phyloP scores from a whole-genome alignment of 805 yeast species.

The Lipomyces sp. region DNA sequence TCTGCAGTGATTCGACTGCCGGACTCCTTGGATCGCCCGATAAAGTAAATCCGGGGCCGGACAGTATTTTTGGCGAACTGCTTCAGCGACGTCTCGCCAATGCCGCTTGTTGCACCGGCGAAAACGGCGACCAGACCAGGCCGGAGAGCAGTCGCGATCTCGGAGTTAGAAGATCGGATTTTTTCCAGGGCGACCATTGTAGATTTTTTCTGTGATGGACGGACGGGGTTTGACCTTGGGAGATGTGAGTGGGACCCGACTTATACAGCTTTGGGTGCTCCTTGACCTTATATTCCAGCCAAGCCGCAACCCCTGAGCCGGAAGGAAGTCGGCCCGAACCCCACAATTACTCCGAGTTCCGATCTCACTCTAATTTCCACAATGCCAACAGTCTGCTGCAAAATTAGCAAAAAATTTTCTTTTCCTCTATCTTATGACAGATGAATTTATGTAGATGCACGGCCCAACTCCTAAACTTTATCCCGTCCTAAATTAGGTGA shows the following conservation, averaged over 20 bases:
- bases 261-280: neutral
- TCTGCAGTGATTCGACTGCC: neutral
- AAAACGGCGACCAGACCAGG: conserved; percentile 5
- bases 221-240: conserved; percentile 1
- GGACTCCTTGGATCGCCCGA: conserved; percentile 9
- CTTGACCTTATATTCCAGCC: neutral
- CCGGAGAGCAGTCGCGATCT: neutral
- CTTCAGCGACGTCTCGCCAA: conserved; percentile 6
- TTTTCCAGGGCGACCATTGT: neutral
- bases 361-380: neutral
- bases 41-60: conserved; percentile 6
- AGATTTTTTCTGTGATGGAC: neutral
- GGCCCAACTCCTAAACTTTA: too few species aligned
- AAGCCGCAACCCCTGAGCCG: neutral
- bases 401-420: too few species aligned
- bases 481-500: too few species aligned
- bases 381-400: too few species aligned
- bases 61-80: conserved; percentile 6
- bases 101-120: conserved; percentile 13
- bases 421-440: too few species aligned
- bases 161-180: neutral
- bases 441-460: too few species aligned
- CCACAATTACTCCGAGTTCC: conserved; percentile 2
- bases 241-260: neutral
- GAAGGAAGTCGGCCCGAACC: neutral